Conservation (phyloP, 352 stramenopile genomes). For the Globisporangium splendens region DNA sequence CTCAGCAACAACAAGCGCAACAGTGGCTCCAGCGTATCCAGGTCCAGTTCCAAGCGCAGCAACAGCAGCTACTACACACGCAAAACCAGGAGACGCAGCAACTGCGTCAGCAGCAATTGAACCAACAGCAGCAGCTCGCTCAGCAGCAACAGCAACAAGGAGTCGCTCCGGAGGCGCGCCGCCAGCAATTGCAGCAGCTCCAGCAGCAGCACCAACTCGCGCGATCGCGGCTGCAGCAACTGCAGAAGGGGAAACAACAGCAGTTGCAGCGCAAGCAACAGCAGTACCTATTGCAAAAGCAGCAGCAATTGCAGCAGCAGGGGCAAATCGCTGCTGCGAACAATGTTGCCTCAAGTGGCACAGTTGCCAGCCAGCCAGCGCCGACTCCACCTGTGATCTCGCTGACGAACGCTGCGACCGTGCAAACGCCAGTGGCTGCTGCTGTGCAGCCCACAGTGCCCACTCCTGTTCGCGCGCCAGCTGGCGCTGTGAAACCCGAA, state of each 20-base stretch:
- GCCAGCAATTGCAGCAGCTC: slow-evolving; percentile 69
- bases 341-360: slow-evolving; percentile 19
- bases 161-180: slow-evolving; percentile 50
- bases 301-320: slow-evolving; percentile 64
- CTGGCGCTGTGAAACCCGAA: slow-evolving; percentile 55
- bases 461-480: slow-evolving; percentile 16
- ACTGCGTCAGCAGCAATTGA: slow-evolving; percentile 69
- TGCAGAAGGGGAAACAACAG: slow-evolving; percentile 80
- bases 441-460: slow-evolving; percentile 17
- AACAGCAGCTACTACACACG: slow-evolving; percentile 63
- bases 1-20: slow-evolving; percentile 67
- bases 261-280: slow-evolving; percentile 82
- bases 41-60: slow-evolving; percentile 77
- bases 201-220: slow-evolving; percentile 75
- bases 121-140: slow-evolving; percentile 71
- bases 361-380: slow-evolving; percentile 29
- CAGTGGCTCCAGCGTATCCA: slow-evolving; percentile 82
- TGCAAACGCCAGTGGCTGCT: slow-evolving; percentile 22
- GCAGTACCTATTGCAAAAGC: slow-evolving; percentile 75
- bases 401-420: slow-evolving; percentile 34
- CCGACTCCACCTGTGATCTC: slow-evolving; percentile 26
- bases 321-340: slow-evolving; percentile 23
- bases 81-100: slow-evolving; percentile 80
- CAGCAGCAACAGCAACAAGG: slow-evolving; percentile 70
- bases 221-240: slow-evolving; percentile 56